Evolutionary conservation across 2,329 filamentous ascomycete genomes (phyloP), one percentile per base, ranked within the genome.

Genomic region (Didymella pomorum): DNA sequence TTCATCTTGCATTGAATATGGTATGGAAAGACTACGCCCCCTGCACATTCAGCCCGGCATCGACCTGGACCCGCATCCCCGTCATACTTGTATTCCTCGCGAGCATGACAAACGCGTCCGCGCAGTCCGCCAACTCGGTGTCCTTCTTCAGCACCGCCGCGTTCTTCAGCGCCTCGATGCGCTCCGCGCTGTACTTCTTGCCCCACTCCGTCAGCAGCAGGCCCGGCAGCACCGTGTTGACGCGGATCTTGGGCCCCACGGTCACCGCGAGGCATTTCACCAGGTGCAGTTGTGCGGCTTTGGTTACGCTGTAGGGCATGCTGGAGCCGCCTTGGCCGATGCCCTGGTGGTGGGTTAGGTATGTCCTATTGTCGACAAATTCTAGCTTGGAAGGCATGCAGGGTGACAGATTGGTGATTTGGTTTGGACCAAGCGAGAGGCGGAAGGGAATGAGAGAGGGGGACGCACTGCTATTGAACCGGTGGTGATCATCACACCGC

Each of bases 301-400:
- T 95, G 35, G 89, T 90, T 18, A 93, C 88, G 0, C 87, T 82
- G 70, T 95, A 95, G 3, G 91, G 86, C 88, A 88, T 83, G 41
- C 82, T 84, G 64, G 82, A 85, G 4, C 86, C 86, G 51, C 71
- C 73, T 50, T 83, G 74, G n/a, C 78, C 71, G 59, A 83, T 65
- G 44, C 82, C 82, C 82, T 84, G 18, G n/a, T n/a, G 33, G 45
- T 21, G 33, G 28, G 37, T 65, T 25, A 25, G 23, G 23, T 25
- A 25, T 7, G 23, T 4, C 4, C 23, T 25, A 25, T 4, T 25
- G n/a, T n/a, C n/a, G n/a, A n/a, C n/a, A n/a, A n/a, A n/a, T n/a
- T n/a, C n/a, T n/a, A n/a, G n/a, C n/a, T n/a, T n/a, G n/a, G n/a
- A n/a, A n/a, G n/a, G n/a, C n/a, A n/a, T n/a, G n/a, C n/a, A n/a